These are phyloP conservation scores for Aspergillus pseudotamarii DNA, from an alignment of 2,329 filamentous ascomycete genomes.

Conservation along the genomic window DNA sequence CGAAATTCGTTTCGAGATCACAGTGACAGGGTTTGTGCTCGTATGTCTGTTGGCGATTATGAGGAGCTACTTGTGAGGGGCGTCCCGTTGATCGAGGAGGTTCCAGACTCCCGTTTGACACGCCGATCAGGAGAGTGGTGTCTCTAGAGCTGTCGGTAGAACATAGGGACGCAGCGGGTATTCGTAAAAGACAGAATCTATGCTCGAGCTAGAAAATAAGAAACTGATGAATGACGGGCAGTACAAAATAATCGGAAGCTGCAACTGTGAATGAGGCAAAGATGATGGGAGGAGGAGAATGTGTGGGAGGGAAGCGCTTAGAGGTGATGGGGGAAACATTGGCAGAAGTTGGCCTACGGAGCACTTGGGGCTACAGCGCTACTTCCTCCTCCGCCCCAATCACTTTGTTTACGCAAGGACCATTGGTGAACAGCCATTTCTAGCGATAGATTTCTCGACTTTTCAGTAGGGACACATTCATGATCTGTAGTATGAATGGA, in stretches of 20 bases:
- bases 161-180: background rate
- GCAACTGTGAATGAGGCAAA: constrained; percentile 7
- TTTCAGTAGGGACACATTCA: background rate
- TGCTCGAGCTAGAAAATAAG: background rate
- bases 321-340: constrained; percentile 1
- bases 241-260: background rate
- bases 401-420: background rate
- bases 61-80: constrained; percentile 8
- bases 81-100: constrained; percentile 17
- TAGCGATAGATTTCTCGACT: background rate
- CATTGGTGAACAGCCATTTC: background rate
- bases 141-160: constrained; percentile 13
- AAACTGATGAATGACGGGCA: background rate
- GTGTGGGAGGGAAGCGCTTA: constrained; percentile 17
- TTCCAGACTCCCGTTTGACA: constrained; percentile 19
- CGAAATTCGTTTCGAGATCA: constrained; percentile 13
- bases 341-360: background rate
- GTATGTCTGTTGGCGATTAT: constrained; percentile 2
- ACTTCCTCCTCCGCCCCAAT: background rate
- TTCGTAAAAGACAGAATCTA: background rate
- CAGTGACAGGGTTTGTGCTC: constrained; percentile 1
- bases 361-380: background rate
- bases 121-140: constrained; percentile 10
- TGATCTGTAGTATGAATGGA: background rate
- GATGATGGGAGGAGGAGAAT: constrained; percentile 16